These are phyloP conservation scores for Elsinoe necatrix DNA, from an alignment of 2,329 filamentous ascomycete species.

Conservation along the genomic window DNA sequence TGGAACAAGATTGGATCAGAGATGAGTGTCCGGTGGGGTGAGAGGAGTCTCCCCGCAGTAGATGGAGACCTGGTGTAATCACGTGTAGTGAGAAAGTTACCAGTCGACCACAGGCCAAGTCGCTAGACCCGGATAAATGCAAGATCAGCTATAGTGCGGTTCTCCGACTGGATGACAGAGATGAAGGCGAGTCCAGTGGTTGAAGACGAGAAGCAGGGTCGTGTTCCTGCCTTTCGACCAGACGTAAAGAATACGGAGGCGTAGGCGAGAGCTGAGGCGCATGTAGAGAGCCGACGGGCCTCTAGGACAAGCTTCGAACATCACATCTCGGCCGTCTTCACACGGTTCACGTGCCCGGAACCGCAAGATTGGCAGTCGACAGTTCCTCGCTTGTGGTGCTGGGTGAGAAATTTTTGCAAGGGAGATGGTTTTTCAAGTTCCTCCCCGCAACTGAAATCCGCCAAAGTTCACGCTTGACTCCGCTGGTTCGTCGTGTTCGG, in stretches of 20 bases:
- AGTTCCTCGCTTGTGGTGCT: not conserved
- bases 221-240: not conserved
- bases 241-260: not conserved
- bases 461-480: not conserved
- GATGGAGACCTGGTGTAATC: not conserved
- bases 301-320: not conserved
- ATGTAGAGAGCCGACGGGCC: not conserved
- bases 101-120: not conserved
- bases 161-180: not conserved
- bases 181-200: not conserved
- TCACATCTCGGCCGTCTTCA: not conserved
- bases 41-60: not conserved
- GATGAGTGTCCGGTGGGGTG: not conserved
- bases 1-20: not conserved
- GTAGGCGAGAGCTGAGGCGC: not conserved
- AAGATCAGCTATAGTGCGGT: not conserved
- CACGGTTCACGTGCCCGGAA: constrained; percentile 5
- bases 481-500: not conserved
- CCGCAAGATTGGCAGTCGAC: not conserved
- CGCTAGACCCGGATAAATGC: constrained; percentile 8
- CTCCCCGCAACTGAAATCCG: not conserved
- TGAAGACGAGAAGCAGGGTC: not conserved
- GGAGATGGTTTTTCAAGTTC: not conserved
- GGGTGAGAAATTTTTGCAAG: not conserved
- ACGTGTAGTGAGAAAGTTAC: not conserved